Evolutionary conservation across 768 basidiomycete species (phyloP).

Genomic region (Daedalea quercina): DNA sequence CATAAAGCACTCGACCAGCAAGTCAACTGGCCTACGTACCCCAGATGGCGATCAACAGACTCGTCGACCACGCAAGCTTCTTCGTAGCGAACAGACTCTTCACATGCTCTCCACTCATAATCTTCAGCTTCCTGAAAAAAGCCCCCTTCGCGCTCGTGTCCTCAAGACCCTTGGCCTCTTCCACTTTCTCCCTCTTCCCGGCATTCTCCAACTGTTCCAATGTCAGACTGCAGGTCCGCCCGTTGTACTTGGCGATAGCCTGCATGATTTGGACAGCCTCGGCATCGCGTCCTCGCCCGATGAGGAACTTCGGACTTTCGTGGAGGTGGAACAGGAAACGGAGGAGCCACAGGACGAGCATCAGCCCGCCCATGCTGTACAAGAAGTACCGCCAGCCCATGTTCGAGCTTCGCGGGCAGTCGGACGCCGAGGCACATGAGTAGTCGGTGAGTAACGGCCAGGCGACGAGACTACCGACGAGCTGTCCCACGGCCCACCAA

Average conservation of each 20-base stretch:
- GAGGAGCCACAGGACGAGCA: constrained; percentile 52
- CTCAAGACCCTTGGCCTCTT: constrained; percentile 14
- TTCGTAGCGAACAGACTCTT: constrained; percentile 43
- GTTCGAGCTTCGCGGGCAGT: constrained; percentile 46
- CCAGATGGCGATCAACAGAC: constrained; percentile 1
- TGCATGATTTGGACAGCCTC: constrained; percentile 58
- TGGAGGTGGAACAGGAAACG: constrained; percentile 59
- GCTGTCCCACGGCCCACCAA: constrained; percentile 78
- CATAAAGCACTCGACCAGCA: not conserved
- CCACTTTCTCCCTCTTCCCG: constrained; percentile 5
- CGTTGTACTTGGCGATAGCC: constrained; percentile 55
- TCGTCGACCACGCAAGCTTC: constrained; percentile 32
- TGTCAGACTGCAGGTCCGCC: constrained; percentile 39
- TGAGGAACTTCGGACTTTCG: constrained; percentile 68
- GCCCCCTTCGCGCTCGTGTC: constrained; percentile 33
- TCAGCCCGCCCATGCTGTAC: constrained; percentile 66
- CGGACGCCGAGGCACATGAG: constrained; percentile 40
- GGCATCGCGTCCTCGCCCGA: constrained; percentile 61
- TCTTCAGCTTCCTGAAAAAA: constrained; percentile 30
- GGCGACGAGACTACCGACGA: constrained; percentile 54
- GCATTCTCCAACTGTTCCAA: constrained; percentile 37
- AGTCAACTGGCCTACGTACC: not conserved
- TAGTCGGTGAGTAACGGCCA: constrained; percentile 70
- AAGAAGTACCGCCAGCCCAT: constrained; percentile 74
- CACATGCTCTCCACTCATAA: constrained; percentile 38